Base-by-base conservation (phyloP, 805 yeast species). In the Debaryomyces castellii region DNA sequence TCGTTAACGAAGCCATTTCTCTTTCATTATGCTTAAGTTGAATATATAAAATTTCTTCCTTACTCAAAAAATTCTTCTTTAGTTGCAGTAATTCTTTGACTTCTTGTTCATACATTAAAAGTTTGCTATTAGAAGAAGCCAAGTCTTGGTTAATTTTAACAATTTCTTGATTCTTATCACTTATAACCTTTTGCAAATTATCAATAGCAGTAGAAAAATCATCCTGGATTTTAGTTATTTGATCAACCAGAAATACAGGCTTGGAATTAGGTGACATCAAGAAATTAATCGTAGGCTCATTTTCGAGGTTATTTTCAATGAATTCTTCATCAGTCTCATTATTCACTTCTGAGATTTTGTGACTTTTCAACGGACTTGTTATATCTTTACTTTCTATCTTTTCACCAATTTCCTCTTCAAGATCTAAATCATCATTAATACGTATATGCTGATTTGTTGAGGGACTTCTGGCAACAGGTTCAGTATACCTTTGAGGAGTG, bases 401-500 rank as follows among this genome's bases (percentile, higher is more conserved):
- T n/a, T 39, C 44, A 2, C 36, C 37, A 22, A 42, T 50, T 10
- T 51, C 52, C 11, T 50, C 57, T 4, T 47, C 50, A 20, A 52
- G 44, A n/a, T 42, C 41, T 5, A 51, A 36, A n/a, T 39, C 47
- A 39, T 53, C 62, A 30, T 54, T 50, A 10, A 62, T 52, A 21
- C 67, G 51, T 12, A 44, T 52, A 9, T 52, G 55, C 40, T 62
- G 67, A 39, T 57, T 57, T 3, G 64, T 55, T 4, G 48, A 51
- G 2, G 69, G 69, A 22, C 66, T 60, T 25, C 53, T 51, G 17
- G 70, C 67, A 5, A 59, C 48, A 7, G 67, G 64, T 27, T 63
- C 70, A 3, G 69, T 64, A 30, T 51, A 54, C 36, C 69, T 51
- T 35, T 63, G 62, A 1, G 69, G 69, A 3, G 70, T 64, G 3